Base-by-base conservation (phyloP, 441 rosid species). In the Pelargonium cotyledonis region DNA sequence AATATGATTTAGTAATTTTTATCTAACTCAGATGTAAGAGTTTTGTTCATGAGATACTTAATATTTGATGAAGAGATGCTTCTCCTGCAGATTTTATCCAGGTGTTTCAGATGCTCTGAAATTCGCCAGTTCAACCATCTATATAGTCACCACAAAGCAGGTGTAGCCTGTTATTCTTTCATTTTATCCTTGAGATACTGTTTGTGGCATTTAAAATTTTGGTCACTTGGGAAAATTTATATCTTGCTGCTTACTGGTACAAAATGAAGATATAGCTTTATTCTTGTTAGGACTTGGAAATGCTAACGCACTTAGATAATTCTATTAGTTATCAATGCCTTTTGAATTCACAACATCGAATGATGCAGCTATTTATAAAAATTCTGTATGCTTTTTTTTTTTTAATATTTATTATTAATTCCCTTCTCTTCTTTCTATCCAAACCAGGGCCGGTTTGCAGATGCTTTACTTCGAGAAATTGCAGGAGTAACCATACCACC, bases 61-160 rank as follows among this genome's bases (percentile, higher is more conserved):
- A 26, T 11, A 5, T 4, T 65, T 77, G 66, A 71, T 65, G 38
- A 61, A 55, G 18, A 26, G 62, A 46, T 81, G 66, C 61, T 66
- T 75, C 62, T 71, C 21, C 47, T 79, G 80, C 86, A 91, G 96
- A 80, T 86, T 94, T 71, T 91, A 91, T 80, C 96, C 96, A 0
- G 99, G 96, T 68, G 89, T 89, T 64, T 82, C 96, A 58, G 97
- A 94, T 58, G 96, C 99, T 57, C 70, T 94, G 57, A 89, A 83
- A 72, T 86, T 91, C 63, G 90, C 96, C 4, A 88, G 99, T 81
- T 94, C 94, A 14, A 87, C 68, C 62, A 68, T 94, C 65, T 89
- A 89, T 77, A 85, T 91, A 70, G 96, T 88, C 63, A 91, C 95
- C 67, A 91, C 97, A 0, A 94, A 94, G 76, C 96, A 94, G 95